Conservation (phyloP, 331 rosid genomes). For the Dryas integrifolia region DNA sequence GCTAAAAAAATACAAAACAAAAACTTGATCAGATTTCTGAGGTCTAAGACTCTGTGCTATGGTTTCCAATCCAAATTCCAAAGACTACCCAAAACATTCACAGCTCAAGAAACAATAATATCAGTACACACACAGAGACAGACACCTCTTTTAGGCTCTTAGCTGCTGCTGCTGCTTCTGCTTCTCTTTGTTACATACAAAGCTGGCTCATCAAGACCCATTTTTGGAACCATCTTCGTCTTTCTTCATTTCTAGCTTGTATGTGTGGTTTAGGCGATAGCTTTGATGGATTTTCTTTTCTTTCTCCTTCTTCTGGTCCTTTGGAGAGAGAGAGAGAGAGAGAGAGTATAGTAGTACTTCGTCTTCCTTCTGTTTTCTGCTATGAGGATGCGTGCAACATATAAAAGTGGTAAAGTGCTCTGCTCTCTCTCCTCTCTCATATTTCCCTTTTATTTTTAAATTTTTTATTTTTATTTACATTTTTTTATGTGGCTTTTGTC, state of each 20-base stretch:
- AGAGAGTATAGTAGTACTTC: slow-evolving; percentile 34
- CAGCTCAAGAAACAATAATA: slow-evolving; percentile 24
- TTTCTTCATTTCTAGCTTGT: slow-evolving; percentile 12
- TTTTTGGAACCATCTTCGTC: slow-evolving; percentile 22
- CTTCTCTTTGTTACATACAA: neutral
- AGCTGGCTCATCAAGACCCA: slow-evolving; percentile 20
- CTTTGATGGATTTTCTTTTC: slow-evolving; percentile 35
- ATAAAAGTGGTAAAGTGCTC: slow-evolving; percentile 83
- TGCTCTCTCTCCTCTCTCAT: slow-evolving; percentile 27
- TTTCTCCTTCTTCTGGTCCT: neutral
- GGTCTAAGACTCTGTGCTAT: slow-evolving; percentile 29
- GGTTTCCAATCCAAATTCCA: slow-evolving; percentile 24
- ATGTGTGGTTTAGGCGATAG: slow-evolving; percentile 15
- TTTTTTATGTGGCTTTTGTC: slow-evolving; percentile 67
- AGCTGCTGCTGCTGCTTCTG: slow-evolving; percentile 1
- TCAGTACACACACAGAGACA: neutral
- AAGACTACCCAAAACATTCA: slow-evolving; percentile 37
- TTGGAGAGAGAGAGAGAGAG: neutral
- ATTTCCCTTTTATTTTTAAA: slow-evolving; percentile 2
- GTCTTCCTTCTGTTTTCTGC: slow-evolving; percentile 73
- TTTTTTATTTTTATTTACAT: neutral
- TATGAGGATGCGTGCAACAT: slow-evolving; percentile 90
- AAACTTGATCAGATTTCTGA: slow-evolving; percentile 10
- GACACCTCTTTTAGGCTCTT: neutral
- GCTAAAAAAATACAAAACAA: neutral